A percentile compares a stretch with the other conserved stretches of the same genome.
Conservation (phyloP, 257 asterid genomes). For the Nyctanthes arbortristis region DNA sequence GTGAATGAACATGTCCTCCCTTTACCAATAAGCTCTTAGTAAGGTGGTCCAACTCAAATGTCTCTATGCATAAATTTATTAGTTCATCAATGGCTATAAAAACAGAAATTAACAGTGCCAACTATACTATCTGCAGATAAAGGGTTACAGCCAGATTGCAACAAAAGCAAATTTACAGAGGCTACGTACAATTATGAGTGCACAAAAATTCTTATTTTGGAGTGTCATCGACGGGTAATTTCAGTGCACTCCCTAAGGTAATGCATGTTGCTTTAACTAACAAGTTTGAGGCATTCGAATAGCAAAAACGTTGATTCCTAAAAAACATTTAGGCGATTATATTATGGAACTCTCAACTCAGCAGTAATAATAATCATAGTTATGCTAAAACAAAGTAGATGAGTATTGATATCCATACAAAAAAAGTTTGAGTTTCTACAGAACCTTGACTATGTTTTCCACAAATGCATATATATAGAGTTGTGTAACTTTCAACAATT, state of each 20-base stretch:
- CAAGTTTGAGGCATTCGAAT: background rate
- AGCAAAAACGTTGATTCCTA: background rate
- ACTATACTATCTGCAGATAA: background rate
- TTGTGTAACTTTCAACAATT: no score
- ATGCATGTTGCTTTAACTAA: background rate
- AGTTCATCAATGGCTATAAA: background rate
- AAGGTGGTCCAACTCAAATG: no score
- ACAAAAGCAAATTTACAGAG: background rate
- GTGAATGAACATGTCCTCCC: no score
- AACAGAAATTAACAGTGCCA: background rate
- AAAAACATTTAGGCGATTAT: background rate
- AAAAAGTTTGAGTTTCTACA: no score
- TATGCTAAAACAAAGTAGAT: background rate
- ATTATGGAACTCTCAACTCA: background rate
- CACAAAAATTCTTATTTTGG: background rate
- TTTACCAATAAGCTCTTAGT: no score
- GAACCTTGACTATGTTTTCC: no score
- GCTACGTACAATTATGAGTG: background rate
- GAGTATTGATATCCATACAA: background rate
- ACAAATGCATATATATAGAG: no score
- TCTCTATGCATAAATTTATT: background rate
- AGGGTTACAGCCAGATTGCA: background rate
- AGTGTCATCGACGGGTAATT: background rate
- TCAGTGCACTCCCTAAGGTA: background rate
- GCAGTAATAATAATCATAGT: background rate